A percentile compares a stretch with the other conserved stretches of the same genome.
These are phyloP conservation scores for Pichia membranifaciens DNA, from an alignment of 805 yeast genomes.

Conservation along the genomic window DNA sequence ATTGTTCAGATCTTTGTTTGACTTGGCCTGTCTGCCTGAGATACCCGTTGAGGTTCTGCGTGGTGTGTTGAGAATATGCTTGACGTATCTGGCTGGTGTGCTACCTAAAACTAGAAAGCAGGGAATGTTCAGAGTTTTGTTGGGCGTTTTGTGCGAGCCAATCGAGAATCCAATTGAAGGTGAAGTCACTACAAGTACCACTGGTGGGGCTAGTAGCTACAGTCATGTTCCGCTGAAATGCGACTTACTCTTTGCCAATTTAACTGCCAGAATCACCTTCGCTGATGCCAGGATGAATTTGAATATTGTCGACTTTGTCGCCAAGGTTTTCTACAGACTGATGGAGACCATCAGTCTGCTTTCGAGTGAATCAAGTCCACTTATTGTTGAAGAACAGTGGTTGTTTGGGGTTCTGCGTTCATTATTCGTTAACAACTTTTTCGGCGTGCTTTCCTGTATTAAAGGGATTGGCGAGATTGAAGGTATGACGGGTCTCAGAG, in stretches of 20 bases:
- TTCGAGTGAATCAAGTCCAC: neutral
- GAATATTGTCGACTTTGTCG: constrained; percentile 40
- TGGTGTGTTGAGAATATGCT: constrained; percentile 26
- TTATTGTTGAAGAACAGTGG: constrained; percentile 27
- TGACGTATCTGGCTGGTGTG: constrained; percentile 38
- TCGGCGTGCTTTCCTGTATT: constrained; percentile 13
- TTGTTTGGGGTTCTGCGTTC: constrained; percentile 11
- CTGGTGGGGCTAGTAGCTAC: constrained; percentile 24
- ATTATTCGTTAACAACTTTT: constrained; percentile 12
- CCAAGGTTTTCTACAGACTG: constrained; percentile 39
- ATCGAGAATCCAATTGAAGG: constrained; percentile 30
- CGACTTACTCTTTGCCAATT: constrained; percentile 32
- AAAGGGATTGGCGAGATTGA: constrained; percentile 26
- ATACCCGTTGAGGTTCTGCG: constrained; percentile 24
- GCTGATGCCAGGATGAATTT: constrained; percentile 40
- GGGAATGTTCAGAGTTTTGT: constrained; percentile 27
- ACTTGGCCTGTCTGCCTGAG: constrained; percentile 16
- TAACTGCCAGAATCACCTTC: constrained; percentile 38
- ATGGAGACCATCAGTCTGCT: constrained; percentile 27
- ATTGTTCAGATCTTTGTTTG: constrained; percentile 22
- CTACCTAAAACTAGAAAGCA: constrained; percentile 31
- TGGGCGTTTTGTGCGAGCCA: constrained; percentile 16
- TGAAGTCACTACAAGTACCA: constrained; percentile 15
- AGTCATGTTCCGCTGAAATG: constrained; percentile 17
- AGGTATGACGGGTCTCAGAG: constrained; percentile 16